Percentiles rank a stretch among this genome's conserved stretches.
These are phyloP conservation scores for Porcisia hertigi DNA, from an alignment of 208 protist species.

Conservation along the genomic window DNA sequence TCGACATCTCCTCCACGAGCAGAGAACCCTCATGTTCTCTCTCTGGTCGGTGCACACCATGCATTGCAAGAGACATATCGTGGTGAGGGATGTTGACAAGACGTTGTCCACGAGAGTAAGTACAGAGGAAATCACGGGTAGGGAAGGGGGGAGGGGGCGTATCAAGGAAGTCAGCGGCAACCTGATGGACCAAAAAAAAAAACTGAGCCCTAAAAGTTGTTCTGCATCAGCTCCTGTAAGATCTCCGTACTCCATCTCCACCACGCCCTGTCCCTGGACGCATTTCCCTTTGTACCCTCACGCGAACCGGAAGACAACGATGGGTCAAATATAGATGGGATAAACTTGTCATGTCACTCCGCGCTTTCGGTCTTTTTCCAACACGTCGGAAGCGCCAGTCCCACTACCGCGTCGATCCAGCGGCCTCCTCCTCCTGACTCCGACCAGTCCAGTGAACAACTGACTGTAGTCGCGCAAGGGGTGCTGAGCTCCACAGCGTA, in stretches of 20 bases:
- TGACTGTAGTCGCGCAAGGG: conserved; percentile 19
- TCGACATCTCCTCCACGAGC: conserved; percentile 50
- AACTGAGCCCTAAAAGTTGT: conserved; percentile 55
- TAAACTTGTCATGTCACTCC: background rate
- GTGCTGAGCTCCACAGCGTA: background rate
- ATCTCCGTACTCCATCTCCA: conserved; percentile 36
- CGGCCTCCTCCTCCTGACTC: background rate
- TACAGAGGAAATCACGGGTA: conserved; percentile 13
- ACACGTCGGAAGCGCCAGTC: background rate
- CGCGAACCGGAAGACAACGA: background rate
- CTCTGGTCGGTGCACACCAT: conserved; percentile 62
- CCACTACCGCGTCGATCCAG: background rate
- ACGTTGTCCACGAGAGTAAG: conserved; percentile 55
- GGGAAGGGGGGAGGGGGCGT: conserved; percentile 37
- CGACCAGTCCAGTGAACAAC: conserved; percentile 2
- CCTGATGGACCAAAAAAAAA: conserved; percentile 62
- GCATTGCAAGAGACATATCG: conserved; percentile 69
- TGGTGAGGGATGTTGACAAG: conserved; percentile 59
- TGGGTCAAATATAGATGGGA: conserved; percentile 1
- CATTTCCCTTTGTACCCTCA: background rate
- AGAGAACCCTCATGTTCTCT: conserved; percentile 55
- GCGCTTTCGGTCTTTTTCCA: conserved; percentile 10
- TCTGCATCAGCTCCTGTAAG: conserved; percentile 49
- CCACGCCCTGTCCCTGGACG: conserved; percentile 6
- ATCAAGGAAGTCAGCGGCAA: conserved; percentile 65